phyloP scores from a whole-genome alignment of 306 rosid genomes.

The Casuarina glauca region DNA sequence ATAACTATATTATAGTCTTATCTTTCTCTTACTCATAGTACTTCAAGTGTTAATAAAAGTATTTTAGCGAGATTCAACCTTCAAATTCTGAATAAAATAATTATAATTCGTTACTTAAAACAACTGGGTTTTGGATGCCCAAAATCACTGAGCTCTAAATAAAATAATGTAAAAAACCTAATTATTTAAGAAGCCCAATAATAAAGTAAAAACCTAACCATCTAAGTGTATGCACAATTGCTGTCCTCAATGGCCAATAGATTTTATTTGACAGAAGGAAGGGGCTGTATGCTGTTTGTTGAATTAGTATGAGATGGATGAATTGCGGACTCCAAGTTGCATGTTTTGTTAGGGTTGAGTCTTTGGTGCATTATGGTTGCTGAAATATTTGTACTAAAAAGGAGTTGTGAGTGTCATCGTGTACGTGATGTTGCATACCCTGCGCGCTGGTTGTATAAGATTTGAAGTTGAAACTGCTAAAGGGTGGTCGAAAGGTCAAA shows the following conservation, averaged over 20 bases:
- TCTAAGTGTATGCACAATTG: neutral
- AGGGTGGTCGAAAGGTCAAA: neutral
- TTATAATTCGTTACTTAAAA: too few relatives aligned
- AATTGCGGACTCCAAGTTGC: conserved; percentile 1
- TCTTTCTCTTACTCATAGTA: too few relatives aligned
- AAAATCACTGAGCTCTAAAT: too few relatives aligned
- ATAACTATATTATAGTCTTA: too few relatives aligned
- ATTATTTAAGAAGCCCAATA: neutral
- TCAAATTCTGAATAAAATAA: too few relatives aligned
- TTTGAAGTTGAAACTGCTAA: neutral
- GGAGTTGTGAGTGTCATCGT: neutral
- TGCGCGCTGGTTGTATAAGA: neutral
- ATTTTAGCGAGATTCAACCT: too few relatives aligned
- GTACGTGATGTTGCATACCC: neutral
- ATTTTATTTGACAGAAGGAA: conserved; percentile 10
- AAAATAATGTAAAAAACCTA: too few relatives aligned
- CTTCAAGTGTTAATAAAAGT: too few relatives aligned
- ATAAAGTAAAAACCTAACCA: too few relatives aligned
- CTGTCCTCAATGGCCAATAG: neutral
- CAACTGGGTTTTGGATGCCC: too few relatives aligned
- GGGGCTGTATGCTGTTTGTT: neutral
- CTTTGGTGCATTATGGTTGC: neutral
- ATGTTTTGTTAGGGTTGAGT: neutral
- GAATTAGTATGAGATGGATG: conserved; percentile 12
- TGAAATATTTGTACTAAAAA: neutral